phyloP scores from a whole-genome alignment of 352 stramenopile species.

The Pythium vanterpoolii region DNA sequence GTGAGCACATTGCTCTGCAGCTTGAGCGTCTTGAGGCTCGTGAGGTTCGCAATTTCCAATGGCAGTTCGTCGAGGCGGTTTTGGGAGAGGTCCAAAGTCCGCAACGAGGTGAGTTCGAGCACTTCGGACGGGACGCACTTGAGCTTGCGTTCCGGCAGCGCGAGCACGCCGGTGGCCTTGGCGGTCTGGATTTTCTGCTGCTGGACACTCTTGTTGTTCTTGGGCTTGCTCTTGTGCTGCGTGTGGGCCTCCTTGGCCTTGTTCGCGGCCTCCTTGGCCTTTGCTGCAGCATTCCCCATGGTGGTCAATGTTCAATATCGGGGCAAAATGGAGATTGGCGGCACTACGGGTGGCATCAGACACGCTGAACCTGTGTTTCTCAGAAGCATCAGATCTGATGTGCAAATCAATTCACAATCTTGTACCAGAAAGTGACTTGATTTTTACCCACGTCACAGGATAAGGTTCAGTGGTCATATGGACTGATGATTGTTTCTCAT shows the following conservation, averaged over 20 bases:
- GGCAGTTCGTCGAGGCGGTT: conserved; percentile 65
- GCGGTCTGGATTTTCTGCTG: conserved; percentile 75
- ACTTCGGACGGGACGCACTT: conserved; percentile 65
- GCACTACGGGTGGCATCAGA: background rate
- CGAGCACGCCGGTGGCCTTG: conserved; percentile 58
- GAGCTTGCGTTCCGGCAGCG: conserved; percentile 70
- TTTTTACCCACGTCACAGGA: no score
- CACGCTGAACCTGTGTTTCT: conserved; percentile 4
- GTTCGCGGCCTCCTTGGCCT: conserved; percentile 59
- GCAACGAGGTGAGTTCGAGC: conserved; percentile 45
- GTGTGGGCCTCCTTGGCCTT: conserved; percentile 66
- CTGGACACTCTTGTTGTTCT: conserved; percentile 69
- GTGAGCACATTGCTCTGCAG: conserved; percentile 53
- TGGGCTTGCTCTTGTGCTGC: conserved; percentile 78
- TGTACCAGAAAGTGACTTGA: background rate
- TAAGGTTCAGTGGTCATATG: no score
- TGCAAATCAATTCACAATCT: background rate
- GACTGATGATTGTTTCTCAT: no score
- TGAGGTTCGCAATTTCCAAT: conserved; percentile 32
- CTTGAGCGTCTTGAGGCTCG: conserved; percentile 73
- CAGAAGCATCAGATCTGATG: background rate
- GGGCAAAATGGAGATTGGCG: background rate
- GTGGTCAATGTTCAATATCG: background rate
- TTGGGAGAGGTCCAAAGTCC: conserved; percentile 66
- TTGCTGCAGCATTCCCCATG: conserved; percentile 64